Percentiles rank a stretch among this genome's conserved stretches.
Conservation (phyloP, 1,284 basidiomycete genomes). For the Rugosomyces carneus region DNA sequence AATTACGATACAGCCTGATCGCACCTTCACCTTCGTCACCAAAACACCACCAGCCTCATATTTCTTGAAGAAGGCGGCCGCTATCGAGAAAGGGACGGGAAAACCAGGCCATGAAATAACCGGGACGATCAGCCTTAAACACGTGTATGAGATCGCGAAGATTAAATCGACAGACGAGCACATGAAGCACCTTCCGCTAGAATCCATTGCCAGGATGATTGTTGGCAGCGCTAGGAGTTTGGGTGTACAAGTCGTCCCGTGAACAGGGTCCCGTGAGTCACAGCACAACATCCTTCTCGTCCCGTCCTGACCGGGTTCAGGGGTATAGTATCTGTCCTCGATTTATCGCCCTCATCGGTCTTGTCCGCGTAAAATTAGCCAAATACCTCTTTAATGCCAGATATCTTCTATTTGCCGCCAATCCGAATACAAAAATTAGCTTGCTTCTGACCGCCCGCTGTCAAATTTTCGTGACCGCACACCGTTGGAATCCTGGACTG, state of each 20-base stretch:
- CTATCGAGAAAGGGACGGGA: slow-evolving; percentile 85
- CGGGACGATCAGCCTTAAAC: slow-evolving; percentile 90
- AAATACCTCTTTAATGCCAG: slow-evolving; percentile 16
- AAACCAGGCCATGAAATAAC: slow-evolving; percentile 71
- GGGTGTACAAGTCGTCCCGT: slow-evolving; percentile 86
- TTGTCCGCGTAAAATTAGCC: slow-evolving; percentile 17
- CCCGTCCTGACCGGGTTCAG: slow-evolving; percentile 9
- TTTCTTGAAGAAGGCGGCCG: slow-evolving; percentile 89
- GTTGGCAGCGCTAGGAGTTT: slow-evolving; percentile 81
- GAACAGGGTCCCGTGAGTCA: slow-evolving; percentile 26
- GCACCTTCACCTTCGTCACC: slow-evolving; percentile 89
- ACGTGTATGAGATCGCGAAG: slow-evolving; percentile 98
- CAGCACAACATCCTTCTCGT: slow-evolving; percentile 4
- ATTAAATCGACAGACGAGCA: slow-evolving; percentile 91
- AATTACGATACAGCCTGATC: slow-evolving; percentile 92
- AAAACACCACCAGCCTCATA: slow-evolving; percentile 91
- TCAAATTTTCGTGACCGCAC: not conserved
- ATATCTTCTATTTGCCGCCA: slow-evolving; percentile 6
- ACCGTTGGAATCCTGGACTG: not conserved
- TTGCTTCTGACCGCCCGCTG: slow-evolving; percentile 7
- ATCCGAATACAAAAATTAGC: slow-evolving; percentile 9
- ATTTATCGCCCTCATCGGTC: slow-evolving; percentile 11
- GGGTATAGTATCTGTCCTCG: slow-evolving; percentile 7
- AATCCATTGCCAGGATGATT: slow-evolving; percentile 84
- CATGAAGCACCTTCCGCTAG: slow-evolving; percentile 76